Conservation (phyloP, 306 rosid genomes). For the Fragaria iinumae region DNA sequence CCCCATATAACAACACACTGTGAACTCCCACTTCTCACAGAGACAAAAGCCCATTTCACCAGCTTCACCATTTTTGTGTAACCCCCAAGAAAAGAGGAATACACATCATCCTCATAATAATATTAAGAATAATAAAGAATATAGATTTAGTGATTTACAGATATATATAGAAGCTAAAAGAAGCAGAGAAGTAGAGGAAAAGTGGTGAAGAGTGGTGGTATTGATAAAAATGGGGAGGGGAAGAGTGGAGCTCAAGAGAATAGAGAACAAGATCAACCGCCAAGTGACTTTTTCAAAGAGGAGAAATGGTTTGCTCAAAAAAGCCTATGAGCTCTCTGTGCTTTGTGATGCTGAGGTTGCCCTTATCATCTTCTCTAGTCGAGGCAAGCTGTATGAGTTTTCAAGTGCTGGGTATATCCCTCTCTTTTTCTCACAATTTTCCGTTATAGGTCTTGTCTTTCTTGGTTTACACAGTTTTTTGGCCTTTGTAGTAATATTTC, state of each 20-base stretch:
- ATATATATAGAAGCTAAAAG: not conserved
- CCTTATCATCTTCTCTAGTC: constrained; percentile 73
- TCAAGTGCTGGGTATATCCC: constrained; percentile 64
- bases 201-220: not conserved
- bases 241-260: constrained; percentile 81
- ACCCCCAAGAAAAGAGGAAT: constrained; percentile 18
- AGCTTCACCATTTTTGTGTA: constrained; percentile 22
- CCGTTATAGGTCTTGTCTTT: not conserved
- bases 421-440: not conserved
- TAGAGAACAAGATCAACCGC: constrained; percentile 71
- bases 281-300: constrained; percentile 61
- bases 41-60: constrained; percentile 21
- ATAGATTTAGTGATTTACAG: not conserved
- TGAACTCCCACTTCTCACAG: constrained; percentile 50
- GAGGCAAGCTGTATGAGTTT: constrained; percentile 86
- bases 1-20: constrained; percentile 28
- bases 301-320: constrained; percentile 49
- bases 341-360: constrained; percentile 62
- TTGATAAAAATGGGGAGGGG: constrained; percentile 68
- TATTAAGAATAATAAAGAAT: not conserved
- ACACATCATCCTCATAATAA: not conserved
- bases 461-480: not conserved
- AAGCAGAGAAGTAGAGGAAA: not conserved
- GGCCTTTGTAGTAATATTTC: not conserved
- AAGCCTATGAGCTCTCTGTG: constrained; percentile 54